phyloP scores from a whole-genome alignment of 495 filamentous ascomycete genomes.

The Evernia prunastri region DNA sequence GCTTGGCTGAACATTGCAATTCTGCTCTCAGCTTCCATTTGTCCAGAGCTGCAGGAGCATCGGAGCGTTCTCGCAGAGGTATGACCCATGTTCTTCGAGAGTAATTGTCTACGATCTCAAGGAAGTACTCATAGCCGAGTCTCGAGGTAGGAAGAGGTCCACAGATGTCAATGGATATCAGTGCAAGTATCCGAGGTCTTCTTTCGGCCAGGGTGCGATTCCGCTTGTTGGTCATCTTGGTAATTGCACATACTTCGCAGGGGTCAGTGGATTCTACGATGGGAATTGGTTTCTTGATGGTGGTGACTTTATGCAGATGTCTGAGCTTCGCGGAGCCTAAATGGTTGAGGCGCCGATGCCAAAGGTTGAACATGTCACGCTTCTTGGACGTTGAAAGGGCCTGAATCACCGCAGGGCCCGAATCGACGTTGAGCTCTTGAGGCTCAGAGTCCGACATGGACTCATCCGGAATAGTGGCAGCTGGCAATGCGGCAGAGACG shows the following conservation, averaged over 20 bases:
- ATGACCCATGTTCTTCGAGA: background rate
- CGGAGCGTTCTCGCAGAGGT: background rate
- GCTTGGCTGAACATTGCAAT: constrained; percentile 6
- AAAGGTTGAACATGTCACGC: background rate
- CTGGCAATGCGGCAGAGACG: too few relatives aligned
- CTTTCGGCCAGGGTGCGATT: background rate
- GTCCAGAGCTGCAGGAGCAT: background rate
- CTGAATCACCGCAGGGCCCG: too few relatives aligned
- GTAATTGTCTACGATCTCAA: constrained; percentile 1
- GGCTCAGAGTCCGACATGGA: too few relatives aligned
- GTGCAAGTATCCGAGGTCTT: background rate
- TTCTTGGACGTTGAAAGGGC: too few relatives aligned
- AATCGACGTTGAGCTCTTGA: too few relatives aligned
- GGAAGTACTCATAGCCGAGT: constrained; percentile 2
- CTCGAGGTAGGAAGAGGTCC: constrained; percentile 1
- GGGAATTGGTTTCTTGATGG: background rate
- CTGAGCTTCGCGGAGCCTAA: background rate
- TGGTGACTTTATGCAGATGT: background rate
- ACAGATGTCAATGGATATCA: background rate
- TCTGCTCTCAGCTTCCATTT: background rate
- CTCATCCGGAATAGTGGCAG: too few relatives aligned
- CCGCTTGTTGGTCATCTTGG: background rate
- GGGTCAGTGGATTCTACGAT: background rate
- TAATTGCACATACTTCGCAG: constrained; percentile 1
- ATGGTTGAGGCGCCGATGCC: too few relatives aligned